A percentile compares a stretch with the other conserved stretches of the same genome.
Conservation (phyloP, 1,284 basidiomycete genomes). For the Caloboletus inedulis region DNA sequence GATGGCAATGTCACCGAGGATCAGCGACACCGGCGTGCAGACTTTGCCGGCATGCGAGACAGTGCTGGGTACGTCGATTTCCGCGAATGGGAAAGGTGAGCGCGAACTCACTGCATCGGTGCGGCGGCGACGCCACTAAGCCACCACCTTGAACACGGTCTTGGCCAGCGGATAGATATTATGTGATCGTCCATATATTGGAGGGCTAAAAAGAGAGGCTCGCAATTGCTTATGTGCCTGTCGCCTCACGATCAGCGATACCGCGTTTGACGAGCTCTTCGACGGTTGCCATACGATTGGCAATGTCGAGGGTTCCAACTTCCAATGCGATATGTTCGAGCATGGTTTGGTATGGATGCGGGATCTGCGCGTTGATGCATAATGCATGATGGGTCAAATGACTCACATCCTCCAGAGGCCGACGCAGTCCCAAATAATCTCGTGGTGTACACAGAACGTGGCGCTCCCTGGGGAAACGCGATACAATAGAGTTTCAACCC, state of each 20-base stretch:
- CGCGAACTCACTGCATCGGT: slow-evolving; percentile 45
- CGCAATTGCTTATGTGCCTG: slow-evolving; percentile 62
- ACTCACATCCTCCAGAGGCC: slow-evolving; percentile 58
- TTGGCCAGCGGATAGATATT: slow-evolving; percentile 18
- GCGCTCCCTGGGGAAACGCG: slow-evolving; percentile 58
- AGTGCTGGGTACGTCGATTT: slow-evolving; percentile 41
- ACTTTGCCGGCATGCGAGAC: slow-evolving; percentile 51
- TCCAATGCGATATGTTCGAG: no score
- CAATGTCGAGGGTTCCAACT: slow-evolving; percentile 55
- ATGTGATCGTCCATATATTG: neutral
- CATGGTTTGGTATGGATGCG: no score
- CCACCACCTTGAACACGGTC: slow-evolving; percentile 56
- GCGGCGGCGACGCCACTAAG: slow-evolving; percentile 61
- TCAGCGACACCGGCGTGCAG: slow-evolving; percentile 49
- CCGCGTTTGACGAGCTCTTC: slow-evolving; percentile 36
- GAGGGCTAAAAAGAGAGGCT: neutral
- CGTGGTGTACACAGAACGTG: slow-evolving; percentile 53
- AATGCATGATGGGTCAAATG: no score
- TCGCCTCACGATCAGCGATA: slow-evolving; percentile 44
- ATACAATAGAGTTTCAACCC: no score
- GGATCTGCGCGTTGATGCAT: slow-evolving; percentile 42
- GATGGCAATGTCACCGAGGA: slow-evolving; percentile 54
- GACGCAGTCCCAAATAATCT: no score
- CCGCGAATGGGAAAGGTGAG: slow-evolving; percentile 51
- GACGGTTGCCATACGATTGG: slow-evolving; percentile 53